phyloP scores from a whole-genome alignment of 352 stramenopile species.

The Phytophthora sp. region DNA sequence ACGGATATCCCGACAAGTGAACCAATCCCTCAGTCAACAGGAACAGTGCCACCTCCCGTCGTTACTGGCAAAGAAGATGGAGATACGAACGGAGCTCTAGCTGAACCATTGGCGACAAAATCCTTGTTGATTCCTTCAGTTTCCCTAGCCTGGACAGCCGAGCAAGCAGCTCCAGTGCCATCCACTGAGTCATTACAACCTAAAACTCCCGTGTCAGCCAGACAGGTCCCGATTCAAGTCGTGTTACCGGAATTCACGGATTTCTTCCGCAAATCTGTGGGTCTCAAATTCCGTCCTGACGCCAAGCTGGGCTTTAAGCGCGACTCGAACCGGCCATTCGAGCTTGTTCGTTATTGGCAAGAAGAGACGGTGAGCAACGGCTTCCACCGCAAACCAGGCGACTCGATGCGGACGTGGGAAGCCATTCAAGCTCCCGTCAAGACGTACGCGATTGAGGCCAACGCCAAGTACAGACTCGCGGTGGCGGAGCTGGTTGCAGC shows the following conservation, averaged over 20 bases:
- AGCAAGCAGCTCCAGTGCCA: constrained; percentile 4
- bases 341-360: constrained; percentile 72
- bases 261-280: constrained; percentile 67
- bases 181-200: constrained; percentile 4
- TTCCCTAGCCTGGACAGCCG: constrained; percentile 7
- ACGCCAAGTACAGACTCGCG: constrained; percentile 66
- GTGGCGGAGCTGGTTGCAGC: constrained; percentile 53
- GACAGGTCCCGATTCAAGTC: constrained; percentile 25
- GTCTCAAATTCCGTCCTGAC: constrained; percentile 49
- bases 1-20: constrained; percentile 26
- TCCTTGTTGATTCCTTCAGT: constrained; percentile 14
- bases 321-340: constrained; percentile 41
- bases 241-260: constrained; percentile 77
- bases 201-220: constrained; percentile 12
- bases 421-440: constrained; percentile 72
- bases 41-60: neutral
- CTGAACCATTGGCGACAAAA: constrained; percentile 25
- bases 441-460: constrained; percentile 75
- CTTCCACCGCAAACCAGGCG: constrained; percentile 39
- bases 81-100: constrained; percentile 2
- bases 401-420: constrained; percentile 79
- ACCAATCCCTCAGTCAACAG: neutral
- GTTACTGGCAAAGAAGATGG: constrained; percentile 28
- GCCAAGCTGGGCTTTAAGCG: constrained; percentile 63
- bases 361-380: constrained; percentile 60